Conservation (phyloP, 176 grass and related monocot genomes). For the Musa itinerans region DNA sequence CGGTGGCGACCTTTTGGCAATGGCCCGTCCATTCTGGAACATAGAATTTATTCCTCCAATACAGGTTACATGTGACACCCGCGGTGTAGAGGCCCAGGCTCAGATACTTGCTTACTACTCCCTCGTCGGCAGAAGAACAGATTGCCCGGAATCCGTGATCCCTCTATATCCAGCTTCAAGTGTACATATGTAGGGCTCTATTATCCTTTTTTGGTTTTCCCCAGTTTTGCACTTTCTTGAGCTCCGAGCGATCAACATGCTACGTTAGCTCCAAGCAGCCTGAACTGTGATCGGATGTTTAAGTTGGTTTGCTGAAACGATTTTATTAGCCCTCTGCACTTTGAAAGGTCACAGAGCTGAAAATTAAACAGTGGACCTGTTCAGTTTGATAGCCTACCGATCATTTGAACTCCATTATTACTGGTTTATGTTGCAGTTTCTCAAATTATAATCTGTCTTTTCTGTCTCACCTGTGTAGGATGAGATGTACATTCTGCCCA, state of each 20-base stretch:
- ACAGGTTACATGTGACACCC: neutral
- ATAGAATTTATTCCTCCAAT: slow-evolving; percentile 30
- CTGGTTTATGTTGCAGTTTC: too few species aligned
- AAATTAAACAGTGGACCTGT: too few species aligned
- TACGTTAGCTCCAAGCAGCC: neutral
- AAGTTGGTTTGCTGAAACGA: too few species aligned
- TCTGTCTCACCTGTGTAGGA: too few species aligned
- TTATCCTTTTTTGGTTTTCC: neutral
- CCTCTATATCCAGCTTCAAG: neutral
- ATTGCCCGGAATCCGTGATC: slow-evolving; percentile 18
- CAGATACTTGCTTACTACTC: slow-evolving; percentile 36
- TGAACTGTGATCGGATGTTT: too few species aligned
- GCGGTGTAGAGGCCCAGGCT: slow-evolving; percentile 1
- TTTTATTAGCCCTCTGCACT: too few species aligned
- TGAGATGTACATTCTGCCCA: too few species aligned
- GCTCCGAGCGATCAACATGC: neutral
- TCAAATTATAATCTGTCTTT: too few species aligned
- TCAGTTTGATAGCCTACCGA: too few species aligned
- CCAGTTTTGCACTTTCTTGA: neutral
- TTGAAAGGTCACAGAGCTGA: too few species aligned
- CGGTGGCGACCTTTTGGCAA: slow-evolving; percentile 8
- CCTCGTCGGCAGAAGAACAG: slow-evolving; percentile 21
- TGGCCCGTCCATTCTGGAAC: slow-evolving; percentile 26
- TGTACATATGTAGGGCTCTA: neutral
- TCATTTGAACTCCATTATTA: too few species aligned